Evolutionary conservation across 495 filamentous ascomycete genomes (phyloP), one percentile per base, ranked within the genome.

Genomic region (Aspergillus olivimuriae): DNA sequence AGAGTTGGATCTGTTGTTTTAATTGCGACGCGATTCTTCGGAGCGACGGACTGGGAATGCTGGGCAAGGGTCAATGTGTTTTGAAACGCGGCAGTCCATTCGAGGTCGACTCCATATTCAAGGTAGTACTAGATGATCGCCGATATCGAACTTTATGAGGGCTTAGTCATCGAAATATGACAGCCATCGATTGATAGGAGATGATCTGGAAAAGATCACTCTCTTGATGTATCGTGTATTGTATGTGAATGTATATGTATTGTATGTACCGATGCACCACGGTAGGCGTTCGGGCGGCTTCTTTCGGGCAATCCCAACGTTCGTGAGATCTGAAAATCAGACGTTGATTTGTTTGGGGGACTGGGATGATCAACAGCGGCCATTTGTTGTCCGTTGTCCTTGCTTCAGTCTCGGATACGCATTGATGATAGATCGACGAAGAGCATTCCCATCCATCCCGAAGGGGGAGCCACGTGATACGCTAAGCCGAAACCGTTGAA

Each of bases 381-480:
- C n/a, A n/a, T n/a, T n/a, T n/a, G n/a, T n/a, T n/a, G n/a, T n/a
- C n/a, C n/a, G n/a, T n/a, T n/a, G n/a, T n/a, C n/a, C n/a, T n/a
- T n/a, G n/a, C n/a, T n/a, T n/a, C n/a, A n/a, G n/a, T n/a, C n/a
- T n/a, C n/a, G n/a, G n/a, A n/a, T n/a, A n/a, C n/a, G n/a, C n/a
- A n/a, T n/a, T n/a, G n/a, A n/a, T n/a, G n/a, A 28, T 28, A 44
- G 43, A 50, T 48, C 44, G 41, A 30, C 30, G 16, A 20, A 41
- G 42, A 28, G 39, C 26, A 44, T 41, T 26, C 36, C 40, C 19
- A 39, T 46, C 50, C 33, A 40, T n/a, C 34, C 40, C 33, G 43
- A 48, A 41, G 20, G 34, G 47, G 11, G 6, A 21, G 23, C 41
- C 59, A 62, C 59, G 59, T 59, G 59, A 59, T 37, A 22, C 39